Percentiles rank a stretch among this genome's conserved stretches.
phyloP scores from a whole-genome alignment of 106 monocot species.

The Dioscorea dumetorum region DNA sequence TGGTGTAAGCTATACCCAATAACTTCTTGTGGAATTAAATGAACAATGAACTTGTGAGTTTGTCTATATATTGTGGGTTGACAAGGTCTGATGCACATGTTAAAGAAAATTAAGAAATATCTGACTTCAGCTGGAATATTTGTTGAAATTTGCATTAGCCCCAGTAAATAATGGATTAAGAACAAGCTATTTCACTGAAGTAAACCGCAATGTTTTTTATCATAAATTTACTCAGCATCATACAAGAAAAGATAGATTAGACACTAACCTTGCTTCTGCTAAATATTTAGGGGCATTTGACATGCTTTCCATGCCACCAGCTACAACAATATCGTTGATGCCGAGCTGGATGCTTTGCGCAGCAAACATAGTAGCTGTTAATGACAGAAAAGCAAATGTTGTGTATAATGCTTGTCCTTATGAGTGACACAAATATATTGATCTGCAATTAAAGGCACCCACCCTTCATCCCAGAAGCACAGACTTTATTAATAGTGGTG shows the following conservation, averaged over 20 bases:
- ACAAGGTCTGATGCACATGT: too few species aligned
- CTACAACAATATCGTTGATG: constrained; percentile 87
- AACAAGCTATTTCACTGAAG: too few species aligned
- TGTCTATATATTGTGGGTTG: too few species aligned
- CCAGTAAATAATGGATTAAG: too few species aligned
- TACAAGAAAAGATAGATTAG: neutral
- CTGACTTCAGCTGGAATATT: too few species aligned
- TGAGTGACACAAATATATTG: neutral
- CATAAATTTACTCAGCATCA: too few species aligned
- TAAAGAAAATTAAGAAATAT: too few species aligned
- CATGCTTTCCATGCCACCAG: constrained; percentile 99
- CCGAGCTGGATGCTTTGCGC: constrained; percentile 95
- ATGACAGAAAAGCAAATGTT: constrained; percentile 2
- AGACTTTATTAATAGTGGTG: constrained; percentile 93
- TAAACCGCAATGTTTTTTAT: too few species aligned
- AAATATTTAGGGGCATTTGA: constrained; percentile 99
- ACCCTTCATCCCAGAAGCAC: constrained; percentile 99
- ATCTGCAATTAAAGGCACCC: neutral
- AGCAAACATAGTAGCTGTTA: constrained; percentile 80
- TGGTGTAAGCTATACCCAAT: too few species aligned
- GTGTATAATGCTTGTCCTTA: neutral
- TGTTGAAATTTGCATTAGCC: too few species aligned
- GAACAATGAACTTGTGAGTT: too few species aligned
- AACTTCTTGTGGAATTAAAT: too few species aligned
- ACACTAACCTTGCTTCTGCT: constrained; percentile 72